Percentiles rank a stretch among this genome's conserved stretches.
Conservation (phyloP, 2,329 filamentous ascomycete species). For the Neodidymelliopsis sp. region DNA sequence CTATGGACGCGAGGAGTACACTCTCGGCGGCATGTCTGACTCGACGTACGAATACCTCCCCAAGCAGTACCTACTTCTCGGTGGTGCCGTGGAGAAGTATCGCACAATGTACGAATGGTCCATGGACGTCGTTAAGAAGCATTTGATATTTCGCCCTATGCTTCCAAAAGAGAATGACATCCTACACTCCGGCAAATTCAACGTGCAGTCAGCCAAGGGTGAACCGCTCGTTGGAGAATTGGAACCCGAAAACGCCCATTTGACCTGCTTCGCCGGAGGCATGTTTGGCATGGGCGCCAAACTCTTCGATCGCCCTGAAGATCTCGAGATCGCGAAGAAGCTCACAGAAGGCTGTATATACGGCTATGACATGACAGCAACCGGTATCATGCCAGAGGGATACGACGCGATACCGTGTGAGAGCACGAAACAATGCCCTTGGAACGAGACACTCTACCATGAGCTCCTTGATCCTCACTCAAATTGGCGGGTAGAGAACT, state of each 20-base stretch:
- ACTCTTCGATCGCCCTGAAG: constrained; percentile 63
- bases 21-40: constrained; percentile 51
- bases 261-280: constrained; percentile 75
- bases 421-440: constrained; percentile 51
- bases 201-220: constrained; percentile 41
- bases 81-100: constrained; percentile 57
- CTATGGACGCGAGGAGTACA: constrained; percentile 54
- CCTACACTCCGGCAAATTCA: constrained; percentile 49
- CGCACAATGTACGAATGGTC: constrained; percentile 64
- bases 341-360: constrained; percentile 71
- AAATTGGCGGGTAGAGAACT: constrained; percentile 35
- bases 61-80: constrained; percentile 58
- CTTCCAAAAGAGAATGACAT: constrained; percentile 55
- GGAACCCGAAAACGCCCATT: constrained; percentile 62
- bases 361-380: constrained; percentile 64
- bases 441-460: constrained; percentile 57
- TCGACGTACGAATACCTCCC: constrained; percentile 55
- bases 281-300: constrained; percentile 73
- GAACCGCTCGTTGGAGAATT: constrained; percentile 36
- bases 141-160: constrained; percentile 62
- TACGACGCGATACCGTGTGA: constrained; percentile 59
- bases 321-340: constrained; percentile 64
- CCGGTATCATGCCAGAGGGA: constrained; percentile 69
- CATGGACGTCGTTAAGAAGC: constrained; percentile 53
- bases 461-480: constrained; percentile 48